Conservation (phyloP, 768 basidiomycete genomes). For the Rhodotorula taiwanensis region DNA sequence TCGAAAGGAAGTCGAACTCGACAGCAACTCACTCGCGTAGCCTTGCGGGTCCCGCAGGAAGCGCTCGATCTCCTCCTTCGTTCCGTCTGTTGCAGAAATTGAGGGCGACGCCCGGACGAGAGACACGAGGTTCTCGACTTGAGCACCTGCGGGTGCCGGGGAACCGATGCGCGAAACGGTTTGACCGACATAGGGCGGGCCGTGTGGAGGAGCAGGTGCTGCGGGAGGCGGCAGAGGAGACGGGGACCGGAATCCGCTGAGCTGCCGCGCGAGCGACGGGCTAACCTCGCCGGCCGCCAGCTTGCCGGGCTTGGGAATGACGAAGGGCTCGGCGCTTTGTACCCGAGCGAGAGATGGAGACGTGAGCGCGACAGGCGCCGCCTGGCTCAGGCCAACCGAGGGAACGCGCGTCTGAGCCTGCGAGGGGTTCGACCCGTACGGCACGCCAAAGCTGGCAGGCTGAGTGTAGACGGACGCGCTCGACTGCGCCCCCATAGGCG, state of each 20-base stretch:
- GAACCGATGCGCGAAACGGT: constrained; percentile 15
- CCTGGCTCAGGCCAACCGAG: no score
- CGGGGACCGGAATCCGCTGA: neutral
- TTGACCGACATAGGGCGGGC: neutral
- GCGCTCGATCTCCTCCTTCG: constrained; percentile 26
- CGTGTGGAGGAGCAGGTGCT: no score
- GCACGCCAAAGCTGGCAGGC: no score
- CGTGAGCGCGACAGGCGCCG: neutral
- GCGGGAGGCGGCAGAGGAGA: neutral
- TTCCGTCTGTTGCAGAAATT: constrained; percentile 19
- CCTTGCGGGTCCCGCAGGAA: constrained; percentile 22
- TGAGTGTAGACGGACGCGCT: no score
- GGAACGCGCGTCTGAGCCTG: no score
- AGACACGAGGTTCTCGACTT: constrained; percentile 19
- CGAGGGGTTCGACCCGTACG: no score
- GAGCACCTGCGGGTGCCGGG: constrained; percentile 2
- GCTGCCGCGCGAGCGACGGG: neutral
- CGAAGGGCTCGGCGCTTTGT: neutral
- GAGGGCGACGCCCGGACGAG: constrained; percentile 16
- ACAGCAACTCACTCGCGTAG: constrained; percentile 7
- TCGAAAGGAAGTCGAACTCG: no score
- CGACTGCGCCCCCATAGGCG: no score
- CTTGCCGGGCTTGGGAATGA: neutral
- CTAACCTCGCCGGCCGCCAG: neutral
- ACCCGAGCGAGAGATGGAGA: constrained; percentile 14